Evolutionary conservation across 2,329 filamentous ascomycete species (phyloP).

Genomic region (Tolypocladium tundrense): DNA sequence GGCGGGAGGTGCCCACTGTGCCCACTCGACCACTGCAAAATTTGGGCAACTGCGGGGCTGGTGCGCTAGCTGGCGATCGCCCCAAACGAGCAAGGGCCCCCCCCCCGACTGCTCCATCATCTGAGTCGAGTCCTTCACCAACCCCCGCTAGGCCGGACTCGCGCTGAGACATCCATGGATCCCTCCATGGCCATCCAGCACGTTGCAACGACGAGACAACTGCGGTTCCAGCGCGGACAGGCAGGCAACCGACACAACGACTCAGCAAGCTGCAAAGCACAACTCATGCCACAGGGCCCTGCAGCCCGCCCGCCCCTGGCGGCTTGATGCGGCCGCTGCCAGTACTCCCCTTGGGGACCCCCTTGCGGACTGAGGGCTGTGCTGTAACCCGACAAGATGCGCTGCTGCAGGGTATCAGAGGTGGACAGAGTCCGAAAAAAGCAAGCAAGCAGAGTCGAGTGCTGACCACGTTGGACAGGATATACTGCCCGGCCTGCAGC

Average conservation of each 20-base stretch:
- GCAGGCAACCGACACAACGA: not conserved
- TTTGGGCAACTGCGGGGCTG: not conserved
- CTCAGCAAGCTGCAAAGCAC: not conserved
- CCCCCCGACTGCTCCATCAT: not conserved
- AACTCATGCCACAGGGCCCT: not conserved
- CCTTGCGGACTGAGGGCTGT: not conserved
- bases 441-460: not conserved
- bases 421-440: not conserved
- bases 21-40: not conserved
- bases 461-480: not conserved
- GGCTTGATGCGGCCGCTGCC: not conserved
- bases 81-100: not conserved
- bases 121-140: not conserved
- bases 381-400: not conserved
- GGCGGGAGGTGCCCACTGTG: not conserved
- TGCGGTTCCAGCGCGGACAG: not conserved
- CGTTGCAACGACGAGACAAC: not conserved
- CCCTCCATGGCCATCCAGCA: not conserved
- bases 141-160: not conserved
- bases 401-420: not conserved
- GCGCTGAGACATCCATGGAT: not conserved
- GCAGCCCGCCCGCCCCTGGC: not conserved
- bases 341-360: not conserved
- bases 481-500: not conserved
- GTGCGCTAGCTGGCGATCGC: not conserved